Evolutionary conservation across 2,329 filamentous ascomycete genomes (phyloP), one percentile per base, ranked within the genome.

Genomic region (Colletotrichum tofieldiae): DNA sequence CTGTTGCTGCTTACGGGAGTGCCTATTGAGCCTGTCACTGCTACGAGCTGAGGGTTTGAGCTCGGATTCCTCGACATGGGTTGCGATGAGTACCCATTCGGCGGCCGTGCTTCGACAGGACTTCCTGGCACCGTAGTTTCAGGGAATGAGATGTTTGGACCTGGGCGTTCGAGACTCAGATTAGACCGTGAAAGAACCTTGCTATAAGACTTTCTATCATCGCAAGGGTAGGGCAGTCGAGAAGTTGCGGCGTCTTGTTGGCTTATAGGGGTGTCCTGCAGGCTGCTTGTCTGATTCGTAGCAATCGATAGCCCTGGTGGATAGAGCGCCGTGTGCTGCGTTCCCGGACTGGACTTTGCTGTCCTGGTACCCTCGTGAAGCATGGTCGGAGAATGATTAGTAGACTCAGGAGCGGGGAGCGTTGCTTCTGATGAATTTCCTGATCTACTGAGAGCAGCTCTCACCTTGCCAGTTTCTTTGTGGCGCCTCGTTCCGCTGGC

Each of bases 61-160:
- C 86, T 86, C 0, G 82, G 75, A 71, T 87, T 79, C 4, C 86
- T 84, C 1, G 85, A 85, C 84, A 88, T 87, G 6, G 87, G 86
- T 72, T 87, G 83, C 9, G 85, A 86, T 35, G 83, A 82, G 75
- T 88, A 87, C 5, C 85, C 85, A n/a, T 52, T 60, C 14, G 69
- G 69, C 26, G 80, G 76, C 0, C 78, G 77, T n/a, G 60, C 41
- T 6, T 63, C 37, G 1, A 75, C 74, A 43, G 76, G 71, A 51
- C 78, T 76, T 73, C 75, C 77, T 75, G 39, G 16, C 16, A 32
- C 52, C 11, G 52, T 56, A 6, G 58, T 63, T 18, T 75, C 64
- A n/a, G 77, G 71, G 63, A 73, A 77, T 66, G 76, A 78, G 61
- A 78, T 63, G 7, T 74, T 75, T 32, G 75, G 56, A 29, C 54